phyloP scores from a whole-genome alignment of 805 yeast genomes.

The Teunomyces lycoperdinae region DNA sequence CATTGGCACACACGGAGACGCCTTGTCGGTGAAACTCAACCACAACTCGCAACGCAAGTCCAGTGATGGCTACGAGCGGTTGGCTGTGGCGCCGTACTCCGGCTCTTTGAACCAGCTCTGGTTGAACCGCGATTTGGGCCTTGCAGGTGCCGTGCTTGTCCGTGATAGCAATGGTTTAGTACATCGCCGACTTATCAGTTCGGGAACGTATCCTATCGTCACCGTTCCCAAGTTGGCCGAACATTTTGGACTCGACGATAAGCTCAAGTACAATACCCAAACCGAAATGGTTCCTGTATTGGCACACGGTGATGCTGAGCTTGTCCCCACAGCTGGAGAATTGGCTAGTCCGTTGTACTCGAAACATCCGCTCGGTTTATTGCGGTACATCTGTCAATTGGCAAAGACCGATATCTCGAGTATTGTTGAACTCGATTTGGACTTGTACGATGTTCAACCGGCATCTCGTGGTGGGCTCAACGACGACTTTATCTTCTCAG shows the following conservation, averaged over 20 bases:
- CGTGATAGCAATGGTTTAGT: constrained; percentile 21
- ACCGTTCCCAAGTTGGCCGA: constrained; percentile 40
- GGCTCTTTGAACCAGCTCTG: constrained; percentile 33
- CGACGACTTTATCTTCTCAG: constrained; percentile 37
- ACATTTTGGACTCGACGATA: constrained; percentile 28
- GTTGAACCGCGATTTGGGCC: constrained; percentile 43
- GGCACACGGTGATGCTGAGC: constrained; percentile 17
- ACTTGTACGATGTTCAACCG: constrained; percentile 34
- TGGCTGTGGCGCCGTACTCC: constrained; percentile 43
- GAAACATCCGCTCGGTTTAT: constrained; percentile 30
- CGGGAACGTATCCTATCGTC: constrained; percentile 37
- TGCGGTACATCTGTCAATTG: constrained; percentile 29
- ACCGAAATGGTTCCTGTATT: constrained; percentile 40
- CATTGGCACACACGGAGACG: constrained; percentile 36
- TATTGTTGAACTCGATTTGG: constrained; percentile 33
- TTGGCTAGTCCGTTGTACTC: constrained; percentile 22
- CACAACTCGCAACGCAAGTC: constrained; percentile 21
- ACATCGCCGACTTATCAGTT: constrained; percentile 24
- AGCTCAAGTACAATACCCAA: constrained; percentile 30
- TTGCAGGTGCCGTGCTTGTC: constrained; percentile 37
- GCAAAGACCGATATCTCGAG: constrained; percentile 19
- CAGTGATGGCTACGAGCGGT: constrained; percentile 31
- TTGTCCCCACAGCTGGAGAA: constrained; percentile 28
- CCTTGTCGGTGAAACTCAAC: constrained; percentile 35
- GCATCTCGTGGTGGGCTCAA: constrained; percentile 37